Base-by-base conservation (phyloP, 345 rosid genomes). In the Eucalyptus rudis region DNA sequence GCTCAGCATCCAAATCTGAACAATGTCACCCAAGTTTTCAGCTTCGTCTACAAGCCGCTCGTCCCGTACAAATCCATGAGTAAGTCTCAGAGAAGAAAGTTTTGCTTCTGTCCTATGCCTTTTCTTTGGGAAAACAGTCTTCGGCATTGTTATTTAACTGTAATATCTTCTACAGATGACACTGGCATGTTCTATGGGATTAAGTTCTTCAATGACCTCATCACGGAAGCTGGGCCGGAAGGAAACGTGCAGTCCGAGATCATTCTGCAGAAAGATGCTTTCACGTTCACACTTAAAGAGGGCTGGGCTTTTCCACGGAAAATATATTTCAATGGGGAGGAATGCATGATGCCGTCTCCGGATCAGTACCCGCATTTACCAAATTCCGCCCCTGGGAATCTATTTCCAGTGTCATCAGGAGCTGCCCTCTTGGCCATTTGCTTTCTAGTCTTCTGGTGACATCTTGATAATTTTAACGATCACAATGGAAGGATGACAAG, bases 261-360 rank as follows among this genome's bases (percentile, higher is more conserved):
- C 47, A 93, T 96, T 31, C 91, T 95, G 90, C 93, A 87, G 64
- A 96, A 96, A 92, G 99, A 95, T 58, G 68, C 88, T 45, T 87
- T 89, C 47, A 90, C 91, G 47, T 95, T 95, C 92, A 95, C 96
- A 49, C 90, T 95, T 44, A 94, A 93, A 24, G 93, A 93, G 89
- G 97, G 98, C 47, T 96, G 98, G 98, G 95, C 94, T 43, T 95
- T 95, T 89, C 98, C 98, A n/a, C 88, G 93, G 87, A 94, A 93
- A 91, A 92, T 96, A 13, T 94, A 95, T 79, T 96, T 95, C 93
- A 93, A 93, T 50, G 95, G 95, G 3, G 95, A 92, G 45, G 89
- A 91, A 47, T 93, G 95, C 49, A 91, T 92, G 52, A 91, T 93
- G 95, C 95, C 95, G 12, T 92, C 95, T 86, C 95, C 94, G 0